These are phyloP conservation scores for Phytophthora meadii DNA, from an alignment of 352 stramenopile genomes.

Conservation along the genomic window DNA sequence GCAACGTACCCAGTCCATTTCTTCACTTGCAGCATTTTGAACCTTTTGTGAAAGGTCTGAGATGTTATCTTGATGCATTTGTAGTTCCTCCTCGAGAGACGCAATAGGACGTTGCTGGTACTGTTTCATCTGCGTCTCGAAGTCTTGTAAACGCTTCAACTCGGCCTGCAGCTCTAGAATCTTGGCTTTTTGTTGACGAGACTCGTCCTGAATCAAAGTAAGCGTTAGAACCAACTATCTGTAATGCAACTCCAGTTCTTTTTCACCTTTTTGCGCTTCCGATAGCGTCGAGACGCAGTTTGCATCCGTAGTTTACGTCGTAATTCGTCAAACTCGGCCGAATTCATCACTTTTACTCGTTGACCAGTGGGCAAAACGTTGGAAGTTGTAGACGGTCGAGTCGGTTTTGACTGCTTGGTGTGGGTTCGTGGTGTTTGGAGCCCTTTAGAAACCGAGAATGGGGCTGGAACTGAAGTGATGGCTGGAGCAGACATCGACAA, in stretches of 20 bases:
- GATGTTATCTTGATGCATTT: slow-evolving; percentile 24
- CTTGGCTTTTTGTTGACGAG: slow-evolving; percentile 25
- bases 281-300: slow-evolving; percentile 41
- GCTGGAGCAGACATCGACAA: too few relatives aligned
- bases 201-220: slow-evolving; percentile 20
- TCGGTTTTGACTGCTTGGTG: too few relatives aligned
- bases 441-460: too few relatives aligned
- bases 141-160: slow-evolving; percentile 21
- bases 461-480: background rate
- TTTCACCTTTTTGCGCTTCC: slow-evolving; percentile 45
- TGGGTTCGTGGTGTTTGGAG: too few relatives aligned
- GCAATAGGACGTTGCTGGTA: slow-evolving; percentile 27
- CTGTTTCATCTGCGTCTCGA: slow-evolving; percentile 22
- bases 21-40: slow-evolving; percentile 21
- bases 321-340: slow-evolving; percentile 33
- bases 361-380: slow-evolving; percentile 25
- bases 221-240: background rate
- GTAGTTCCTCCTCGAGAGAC: slow-evolving; percentile 34
- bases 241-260: background rate
- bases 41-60: slow-evolving; percentile 18
- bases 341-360: slow-evolving; percentile 26
- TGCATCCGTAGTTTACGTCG: slow-evolving; percentile 44
- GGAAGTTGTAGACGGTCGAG: background rate
- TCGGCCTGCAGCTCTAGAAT: slow-evolving; percentile 29
- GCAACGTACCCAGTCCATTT: slow-evolving; percentile 30